These are phyloP conservation scores for Hebeloma cylindrosporum DNA, from an alignment of 768 basidiomycete species.

Conservation along the genomic window DNA sequence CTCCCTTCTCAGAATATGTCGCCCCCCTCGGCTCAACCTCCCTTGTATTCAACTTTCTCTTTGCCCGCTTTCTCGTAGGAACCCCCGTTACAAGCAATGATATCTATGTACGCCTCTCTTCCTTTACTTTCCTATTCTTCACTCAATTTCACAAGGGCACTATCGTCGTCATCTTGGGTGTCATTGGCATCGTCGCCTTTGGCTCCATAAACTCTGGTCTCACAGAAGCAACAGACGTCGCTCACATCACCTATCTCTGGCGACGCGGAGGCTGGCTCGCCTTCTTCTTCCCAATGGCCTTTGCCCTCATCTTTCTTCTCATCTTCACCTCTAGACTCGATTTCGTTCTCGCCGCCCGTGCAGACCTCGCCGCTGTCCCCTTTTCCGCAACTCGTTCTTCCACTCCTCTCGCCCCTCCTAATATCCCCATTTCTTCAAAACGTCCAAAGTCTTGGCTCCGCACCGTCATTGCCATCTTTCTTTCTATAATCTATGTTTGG, in stretches of 20 bases:
- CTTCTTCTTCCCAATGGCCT: constrained; percentile 81
- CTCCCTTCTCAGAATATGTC: constrained; percentile 71
- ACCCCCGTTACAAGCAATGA: constrained; percentile 83
- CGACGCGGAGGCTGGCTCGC: constrained; percentile 84
- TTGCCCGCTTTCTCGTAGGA: constrained; percentile 86
- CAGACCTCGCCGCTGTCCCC: constrained; percentile 65
- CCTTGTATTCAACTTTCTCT: constrained; percentile 94
- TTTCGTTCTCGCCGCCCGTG: constrained; percentile 65
- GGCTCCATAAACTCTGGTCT: constrained; percentile 84
- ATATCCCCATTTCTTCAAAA: constrained; percentile 12
- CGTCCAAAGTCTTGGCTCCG: constrained; percentile 22
- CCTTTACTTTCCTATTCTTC: constrained; percentile 2
- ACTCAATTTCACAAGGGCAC: constrained; percentile 58
- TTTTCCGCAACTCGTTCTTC: constrained; percentile 21
- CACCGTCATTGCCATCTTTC: constrained; percentile 20
- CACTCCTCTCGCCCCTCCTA: constrained; percentile 22
- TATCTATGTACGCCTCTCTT: constrained; percentile 61
- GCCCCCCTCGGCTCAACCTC: constrained; percentile 93
- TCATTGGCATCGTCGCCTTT: constrained; percentile 86
- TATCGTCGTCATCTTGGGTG: constrained; percentile 77
- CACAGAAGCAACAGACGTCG: constrained; percentile 67
- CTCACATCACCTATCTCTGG: constrained; percentile 83
- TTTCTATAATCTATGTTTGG: constrained; percentile 40
- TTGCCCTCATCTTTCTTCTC: constrained; percentile 64
- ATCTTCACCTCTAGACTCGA: constrained; percentile 74